These are phyloP conservation scores for Raphanus hybrid DNA, from an alignment of 441 rosid genomes.

Conservation along the genomic window DNA sequence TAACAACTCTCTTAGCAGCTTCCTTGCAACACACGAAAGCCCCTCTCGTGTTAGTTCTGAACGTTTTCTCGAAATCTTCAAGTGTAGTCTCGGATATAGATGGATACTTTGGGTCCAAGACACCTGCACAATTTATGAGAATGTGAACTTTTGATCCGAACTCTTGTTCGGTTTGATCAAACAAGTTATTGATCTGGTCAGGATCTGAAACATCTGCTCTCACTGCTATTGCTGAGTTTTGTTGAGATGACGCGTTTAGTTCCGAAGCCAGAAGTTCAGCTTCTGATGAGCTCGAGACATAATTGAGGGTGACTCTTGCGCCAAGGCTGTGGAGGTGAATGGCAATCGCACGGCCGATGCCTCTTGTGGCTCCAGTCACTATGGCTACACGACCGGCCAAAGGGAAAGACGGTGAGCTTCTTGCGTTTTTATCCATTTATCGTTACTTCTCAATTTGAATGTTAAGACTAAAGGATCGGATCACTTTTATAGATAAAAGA, in stretches of 20 bases:
- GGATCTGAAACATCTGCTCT: slow-evolving; percentile 74
- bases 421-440: slow-evolving; percentile 29
- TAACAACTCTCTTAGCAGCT: slow-evolving; percentile 62
- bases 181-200: slow-evolving; percentile 59
- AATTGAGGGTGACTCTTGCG: slow-evolving; percentile 67
- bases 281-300: slow-evolving; percentile 56
- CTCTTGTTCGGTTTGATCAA: slow-evolving; percentile 66
- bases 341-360: slow-evolving; percentile 73
- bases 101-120: slow-evolving; percentile 17
- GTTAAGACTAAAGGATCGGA: background rate
- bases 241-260: slow-evolving; percentile 48
- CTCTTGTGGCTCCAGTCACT: slow-evolving; percentile 80
- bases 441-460: background rate
- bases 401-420: slow-evolving; percentile 42
- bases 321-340: slow-evolving; percentile 70
- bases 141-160: slow-evolving; percentile 62
- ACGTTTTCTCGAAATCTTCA: slow-evolving; percentile 47
- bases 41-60: slow-evolving; percentile 60
- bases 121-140: slow-evolving; percentile 70
- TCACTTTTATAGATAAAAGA: slow-evolving; percentile 9
- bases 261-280: slow-evolving; percentile 63
- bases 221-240: slow-evolving; percentile 47
- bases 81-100: slow-evolving; percentile 9
- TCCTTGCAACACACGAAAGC: slow-evolving; percentile 76
- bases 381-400: slow-evolving; percentile 72